A percentile compares a stretch with the other conserved stretches of the same genome.
phyloP scores from a whole-genome alignment of 805 yeast genomes.

The Zygoascus flipseniorum region DNA sequence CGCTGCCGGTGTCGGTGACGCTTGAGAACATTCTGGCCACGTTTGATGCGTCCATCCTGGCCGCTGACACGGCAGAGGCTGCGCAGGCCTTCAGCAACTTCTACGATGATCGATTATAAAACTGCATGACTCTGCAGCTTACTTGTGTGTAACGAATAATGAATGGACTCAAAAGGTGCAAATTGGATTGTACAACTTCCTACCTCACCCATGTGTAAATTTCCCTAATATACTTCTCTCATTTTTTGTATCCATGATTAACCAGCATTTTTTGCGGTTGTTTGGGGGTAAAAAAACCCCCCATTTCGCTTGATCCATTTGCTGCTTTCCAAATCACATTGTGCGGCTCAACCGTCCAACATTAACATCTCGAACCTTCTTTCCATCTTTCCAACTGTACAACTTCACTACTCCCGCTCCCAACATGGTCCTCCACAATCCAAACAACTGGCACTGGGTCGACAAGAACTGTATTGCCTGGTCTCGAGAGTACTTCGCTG shows the following conservation, averaged over 20 bases:
- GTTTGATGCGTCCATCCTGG: slow-evolving; percentile 13
- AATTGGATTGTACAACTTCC: no score
- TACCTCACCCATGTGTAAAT: no score
- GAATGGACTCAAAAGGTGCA: no score
- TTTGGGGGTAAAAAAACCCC: not conserved
- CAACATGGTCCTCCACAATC: slow-evolving; percentile 86
- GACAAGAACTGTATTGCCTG: slow-evolving; percentile 93
- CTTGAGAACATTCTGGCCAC: slow-evolving; percentile 11
- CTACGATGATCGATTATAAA: not conserved
- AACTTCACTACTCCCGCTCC: not conserved
- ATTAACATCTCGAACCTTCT: not conserved
- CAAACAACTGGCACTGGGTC: slow-evolving; percentile 99
- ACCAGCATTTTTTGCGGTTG: no score
- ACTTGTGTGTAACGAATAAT: not conserved
- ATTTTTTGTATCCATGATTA: no score
- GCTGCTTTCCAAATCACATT: not conserved
- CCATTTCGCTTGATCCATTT: not conserved
- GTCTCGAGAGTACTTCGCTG: slow-evolving; percentile 70
- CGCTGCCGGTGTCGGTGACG: slow-evolving; percentile 16
- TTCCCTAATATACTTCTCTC: no score
- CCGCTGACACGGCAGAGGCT: slow-evolving; percentile 3
- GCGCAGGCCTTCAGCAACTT: not conserved
- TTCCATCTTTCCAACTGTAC: not conserved
- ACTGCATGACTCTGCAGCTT: not conserved
- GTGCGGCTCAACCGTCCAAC: not conserved